Evolutionary conservation across 1,284 basidiomycete genomes (phyloP).

Genomic region (Ustilago trichophora): DNA sequence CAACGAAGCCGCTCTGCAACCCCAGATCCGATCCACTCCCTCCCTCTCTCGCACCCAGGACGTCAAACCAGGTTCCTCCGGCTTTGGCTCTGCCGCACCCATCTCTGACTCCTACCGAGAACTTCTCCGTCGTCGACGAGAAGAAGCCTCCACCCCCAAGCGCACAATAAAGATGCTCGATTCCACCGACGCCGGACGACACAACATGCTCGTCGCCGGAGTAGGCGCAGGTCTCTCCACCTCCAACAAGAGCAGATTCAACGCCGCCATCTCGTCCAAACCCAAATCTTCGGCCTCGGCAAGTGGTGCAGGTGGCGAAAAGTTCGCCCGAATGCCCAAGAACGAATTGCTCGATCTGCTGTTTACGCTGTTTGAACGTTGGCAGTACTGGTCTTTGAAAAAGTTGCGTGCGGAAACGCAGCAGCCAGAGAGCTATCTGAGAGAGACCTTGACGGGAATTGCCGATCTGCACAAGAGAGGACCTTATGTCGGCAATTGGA

Average conservation of each 20-base stretch:
- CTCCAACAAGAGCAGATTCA: constrained; percentile 48
- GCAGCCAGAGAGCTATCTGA: constrained; percentile 90
- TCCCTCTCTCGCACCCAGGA: constrained; percentile 3
- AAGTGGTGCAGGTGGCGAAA: constrained; percentile 68
- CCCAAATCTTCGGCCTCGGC: constrained; percentile 2
- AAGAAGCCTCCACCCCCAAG: constrained; percentile 68
- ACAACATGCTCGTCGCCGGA: constrained; percentile 66
- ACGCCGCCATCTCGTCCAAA: constrained; percentile 30
- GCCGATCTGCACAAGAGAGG: constrained; percentile 83
- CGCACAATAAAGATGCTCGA: constrained; percentile 68
- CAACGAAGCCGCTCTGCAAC: constrained; percentile 61
- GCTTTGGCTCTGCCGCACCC: constrained; percentile 46
- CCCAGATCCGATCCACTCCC: constrained; percentile 38
- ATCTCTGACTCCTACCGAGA: constrained; percentile 68
- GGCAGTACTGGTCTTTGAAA: constrained; percentile 84
- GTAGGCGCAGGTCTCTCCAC: constrained; percentile 47
- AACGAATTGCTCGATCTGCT: constrained; percentile 88
- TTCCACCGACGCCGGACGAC: constrained; percentile 63
- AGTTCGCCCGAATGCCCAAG: constrained; percentile 86
- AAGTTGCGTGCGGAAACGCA: constrained; percentile 81
- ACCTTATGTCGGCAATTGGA: constrained; percentile 69
- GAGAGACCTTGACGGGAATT: constrained; percentile 83
- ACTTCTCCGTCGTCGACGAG: constrained; percentile 67
- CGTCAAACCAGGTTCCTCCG: constrained; percentile 16
- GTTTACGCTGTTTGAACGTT: constrained; percentile 80